These are phyloP conservation scores for Xylariaceae sp. DNA, from an alignment of 2,329 filamentous ascomycete genomes.

Conservation along the genomic window DNA sequence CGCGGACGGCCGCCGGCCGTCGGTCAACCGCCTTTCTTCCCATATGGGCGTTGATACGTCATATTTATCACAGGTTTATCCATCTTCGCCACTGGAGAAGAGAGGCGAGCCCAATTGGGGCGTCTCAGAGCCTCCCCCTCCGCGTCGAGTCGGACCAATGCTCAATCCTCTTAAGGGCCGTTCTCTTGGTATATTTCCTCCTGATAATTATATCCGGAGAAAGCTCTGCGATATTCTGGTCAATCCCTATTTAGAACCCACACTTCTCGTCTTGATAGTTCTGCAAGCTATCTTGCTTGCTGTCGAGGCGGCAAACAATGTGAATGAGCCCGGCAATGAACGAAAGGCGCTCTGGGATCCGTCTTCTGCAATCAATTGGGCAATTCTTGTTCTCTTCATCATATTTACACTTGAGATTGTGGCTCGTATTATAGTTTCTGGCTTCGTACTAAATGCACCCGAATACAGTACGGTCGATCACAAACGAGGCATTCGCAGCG, in stretches of 20 bases:
- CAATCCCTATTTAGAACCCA: slow-evolving; percentile 83
- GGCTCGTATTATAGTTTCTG: slow-evolving; percentile 88
- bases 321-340: slow-evolving; percentile 66
- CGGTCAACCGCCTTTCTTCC: slow-evolving; percentile 47
- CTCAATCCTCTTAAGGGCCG: slow-evolving; percentile 86
- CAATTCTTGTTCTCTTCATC: slow-evolving; percentile 80
- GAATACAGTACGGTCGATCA: slow-evolving; percentile 93
- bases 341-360: slow-evolving; percentile 69
- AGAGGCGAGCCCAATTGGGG: slow-evolving; percentile 42
- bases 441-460: slow-evolving; percentile 85
- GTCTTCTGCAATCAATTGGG: slow-evolving; percentile 73
- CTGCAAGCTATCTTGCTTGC: slow-evolving; percentile 87
- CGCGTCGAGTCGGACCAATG: slow-evolving; percentile 46
- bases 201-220: slow-evolving; percentile 75
- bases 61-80: slow-evolving; percentile 56
- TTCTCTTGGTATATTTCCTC: slow-evolving; percentile 82
- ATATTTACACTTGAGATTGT: slow-evolving; percentile 88
- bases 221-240: slow-evolving; percentile 83
- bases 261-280: slow-evolving; percentile 86
- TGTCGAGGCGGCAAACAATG: slow-evolving; percentile 77
- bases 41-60: slow-evolving; percentile 55
- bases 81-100: slow-evolving; percentile 54
- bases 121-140: slow-evolving; percentile 38
- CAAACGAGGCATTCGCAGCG: slow-evolving; percentile 73
- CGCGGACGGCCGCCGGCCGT: slow-evolving; percentile 57